Base-by-base conservation (phyloP, 441 rosid species). In the Populus hybrid region DNA sequence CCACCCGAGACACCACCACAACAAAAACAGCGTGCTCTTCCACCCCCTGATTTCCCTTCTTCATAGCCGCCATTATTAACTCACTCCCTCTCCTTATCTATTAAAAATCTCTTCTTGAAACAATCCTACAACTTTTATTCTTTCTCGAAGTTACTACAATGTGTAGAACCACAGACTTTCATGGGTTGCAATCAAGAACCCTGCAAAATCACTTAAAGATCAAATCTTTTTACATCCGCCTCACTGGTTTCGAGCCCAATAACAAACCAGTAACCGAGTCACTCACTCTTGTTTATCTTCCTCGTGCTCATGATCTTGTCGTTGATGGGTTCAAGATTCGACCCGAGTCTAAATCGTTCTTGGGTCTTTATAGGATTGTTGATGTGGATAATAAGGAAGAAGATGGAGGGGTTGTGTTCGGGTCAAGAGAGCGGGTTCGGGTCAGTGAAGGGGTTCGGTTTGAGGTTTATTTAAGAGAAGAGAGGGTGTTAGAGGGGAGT, bases 231-330 rank as follows among this genome's bases (percentile, higher is more conserved):
- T 87, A 73, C 46, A 84, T 91, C 32, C 87, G 93, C 61, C 78
- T 95, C 34, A 83, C 89, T 2, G 85, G 79, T 67, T 77, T 84
- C 12, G 20, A 20, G 3, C 21, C 46, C n/a, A 8, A 5, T 68
- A 34, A 34, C 21, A 68, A 71, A 12, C 69, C 72, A 5, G 14
- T 88, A 36, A 89, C 94, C 0, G 93, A 91, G 3, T 87, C 90
- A 11, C 90, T 94, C 73, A 92, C 97, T 23, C 95, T 90, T 30
- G 79, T 89, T 59, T 95, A 88, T 83, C 90, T 89, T 11, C 95
- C 94, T 0, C 88, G 92, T 16, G 75, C 84, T 82, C 84, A 81
- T 71, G 93, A 83, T 50, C 89, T 91, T 54, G 83, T 83, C 65
- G 84, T 91, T 23, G 82, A 86, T 34, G 92, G 98, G 23, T 86